These are phyloP conservation scores for Tulasnella sp. DNA, from an alignment of 768 basidiomycete species.

Conservation along the genomic window DNA sequence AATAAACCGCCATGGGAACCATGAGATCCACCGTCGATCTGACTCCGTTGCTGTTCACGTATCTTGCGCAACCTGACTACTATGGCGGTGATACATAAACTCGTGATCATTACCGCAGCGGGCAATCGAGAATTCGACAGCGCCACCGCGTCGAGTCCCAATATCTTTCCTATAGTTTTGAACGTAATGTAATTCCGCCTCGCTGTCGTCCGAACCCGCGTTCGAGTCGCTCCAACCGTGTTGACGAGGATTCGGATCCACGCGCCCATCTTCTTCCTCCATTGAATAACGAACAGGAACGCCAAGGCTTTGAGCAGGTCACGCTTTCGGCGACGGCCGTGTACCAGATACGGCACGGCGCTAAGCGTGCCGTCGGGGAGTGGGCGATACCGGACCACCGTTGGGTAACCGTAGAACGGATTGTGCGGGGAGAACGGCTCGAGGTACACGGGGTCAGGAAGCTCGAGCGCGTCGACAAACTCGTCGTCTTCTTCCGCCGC, in stretches of 20 bases:
- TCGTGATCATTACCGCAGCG: neutral
- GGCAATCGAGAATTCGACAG: neutral
- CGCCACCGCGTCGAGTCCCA: neutral
- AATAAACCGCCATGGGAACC: neutral
- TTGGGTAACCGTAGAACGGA: conserved; percentile 31
- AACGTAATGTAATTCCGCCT: neutral
- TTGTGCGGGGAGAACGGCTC: conserved; percentile 20
- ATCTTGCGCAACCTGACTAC: neutral
- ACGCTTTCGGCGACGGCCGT: conserved; percentile 30
- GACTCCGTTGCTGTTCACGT: neutral
- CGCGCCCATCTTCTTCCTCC: neutral
- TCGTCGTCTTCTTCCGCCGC: conserved; percentile 4
- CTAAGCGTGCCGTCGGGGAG: conserved; percentile 8
- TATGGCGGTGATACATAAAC: neutral
- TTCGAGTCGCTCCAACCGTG: neutral
- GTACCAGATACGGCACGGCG: conserved; percentile 5
- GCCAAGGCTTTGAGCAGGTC: conserved; percentile 25
- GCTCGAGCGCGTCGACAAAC: neutral
- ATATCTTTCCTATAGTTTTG: neutral
- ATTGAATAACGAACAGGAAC: conserved; percentile 24
- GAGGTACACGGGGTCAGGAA: conserved; percentile 14
- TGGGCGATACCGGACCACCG: conserved; percentile 12
- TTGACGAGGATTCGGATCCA: neutral
- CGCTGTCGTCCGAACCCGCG: neutral
- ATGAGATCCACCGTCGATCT: neutral